Base-by-base conservation (phyloP, 2,329 filamentous ascomycete species). In the Colletotrichum destructivum region DNA sequence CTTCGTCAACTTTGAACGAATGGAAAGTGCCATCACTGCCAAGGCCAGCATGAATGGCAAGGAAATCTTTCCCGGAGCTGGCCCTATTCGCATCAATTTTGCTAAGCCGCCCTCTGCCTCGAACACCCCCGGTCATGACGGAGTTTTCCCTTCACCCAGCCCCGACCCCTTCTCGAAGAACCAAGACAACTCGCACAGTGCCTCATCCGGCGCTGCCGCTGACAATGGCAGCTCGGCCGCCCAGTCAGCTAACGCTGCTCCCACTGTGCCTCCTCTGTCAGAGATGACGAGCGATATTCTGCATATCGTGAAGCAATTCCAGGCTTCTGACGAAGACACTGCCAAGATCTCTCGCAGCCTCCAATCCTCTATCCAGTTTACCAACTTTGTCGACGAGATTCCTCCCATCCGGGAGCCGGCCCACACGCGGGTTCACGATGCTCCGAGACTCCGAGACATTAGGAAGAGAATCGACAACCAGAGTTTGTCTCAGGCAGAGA, bases 391-490 rank as follows among this genome's bases (percentile, higher is more conserved):
- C 69, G 89, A 93, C 55, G 96, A 99, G 81, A 96, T 99, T 56
- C 94, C 96, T n/a, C 86, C 94, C 0, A 90, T 98, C 71, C 90
- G 92, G 55, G 96, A 99, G 81, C 94, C 96, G 12, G 95, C 92
- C 70, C 95, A 97, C 81, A 94, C 92, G 63, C 90, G 96, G 69
- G 89, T 97, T 64, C 95, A 98, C 78, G 96, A 99, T 84, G 96
- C 96, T 15, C 96, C 96, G 1, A 95, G 96, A 82, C 89, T 99
- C 57, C 91, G 96, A 72, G 96, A 99, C 80, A 98, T 99, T 75
- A 91, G 96, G 77, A 99, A 99, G 87, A 91, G 95, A 49, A 98
- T 99, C 77, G 96, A 99, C 82, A 98, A 98, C 81, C 94, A 96
- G 79, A 94, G 93, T 70, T 91, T 96, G 81, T 93, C 93, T 1